Evolutionary conservation across 257 asterid species (phyloP).

Genomic region (Salvia rosmarinus): DNA sequence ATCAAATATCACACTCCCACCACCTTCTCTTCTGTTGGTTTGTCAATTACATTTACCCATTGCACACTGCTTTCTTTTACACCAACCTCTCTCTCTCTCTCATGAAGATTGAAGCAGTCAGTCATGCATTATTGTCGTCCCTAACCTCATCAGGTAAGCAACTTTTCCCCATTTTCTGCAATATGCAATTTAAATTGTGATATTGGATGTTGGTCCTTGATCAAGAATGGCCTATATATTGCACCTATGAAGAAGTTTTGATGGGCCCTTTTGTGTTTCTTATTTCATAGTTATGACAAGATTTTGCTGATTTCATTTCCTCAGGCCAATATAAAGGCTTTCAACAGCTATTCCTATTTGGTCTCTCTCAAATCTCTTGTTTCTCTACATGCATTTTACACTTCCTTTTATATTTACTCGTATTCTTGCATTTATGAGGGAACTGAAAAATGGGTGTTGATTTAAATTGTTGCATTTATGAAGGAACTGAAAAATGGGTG

Average conservation of each 20-base stretch:
- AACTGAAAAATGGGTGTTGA: not conserved
- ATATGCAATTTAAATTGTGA: not conserved
- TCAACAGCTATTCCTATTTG: too few species aligned
- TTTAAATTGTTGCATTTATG: not conserved
- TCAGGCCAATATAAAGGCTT: not conserved
- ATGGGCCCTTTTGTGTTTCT: conserved; percentile 16
- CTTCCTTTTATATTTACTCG: not conserved
- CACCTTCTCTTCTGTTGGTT: conserved; percentile 46
- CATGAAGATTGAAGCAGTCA: not conserved
- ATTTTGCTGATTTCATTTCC: conserved; percentile 6
- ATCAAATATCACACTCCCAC: conserved; percentile 42
- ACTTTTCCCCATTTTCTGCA: not conserved
- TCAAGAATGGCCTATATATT: not conserved
- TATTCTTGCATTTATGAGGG: not conserved
- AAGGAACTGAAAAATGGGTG: not conserved
- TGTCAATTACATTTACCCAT: conserved; percentile 48
- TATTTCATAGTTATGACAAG: not conserved
- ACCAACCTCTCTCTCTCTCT: not conserved
- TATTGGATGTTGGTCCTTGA: not conserved
- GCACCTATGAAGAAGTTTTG: not conserved
- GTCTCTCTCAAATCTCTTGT: not conserved
- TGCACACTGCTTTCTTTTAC: conserved; percentile 12
- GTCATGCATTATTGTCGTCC: conserved; percentile 22
- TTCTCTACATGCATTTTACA: not conserved
- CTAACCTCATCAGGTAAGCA: conserved; percentile 25